Evolutionary conservation across 1,139 yeast genomes (phyloP).

Genomic region (Ogataea hybrid): DNA sequence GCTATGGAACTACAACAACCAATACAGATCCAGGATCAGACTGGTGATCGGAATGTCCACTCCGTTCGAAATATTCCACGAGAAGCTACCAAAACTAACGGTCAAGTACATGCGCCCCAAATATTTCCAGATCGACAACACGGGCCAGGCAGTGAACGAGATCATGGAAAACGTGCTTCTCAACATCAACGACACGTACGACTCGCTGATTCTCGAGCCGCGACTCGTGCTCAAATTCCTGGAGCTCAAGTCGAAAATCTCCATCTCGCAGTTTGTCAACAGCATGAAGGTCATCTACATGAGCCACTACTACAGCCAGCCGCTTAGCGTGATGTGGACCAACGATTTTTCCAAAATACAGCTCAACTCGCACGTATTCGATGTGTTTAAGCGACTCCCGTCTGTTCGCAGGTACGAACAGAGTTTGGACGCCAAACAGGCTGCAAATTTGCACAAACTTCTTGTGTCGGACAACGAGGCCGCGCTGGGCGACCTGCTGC

Average conservation of each 20-base stretch:
- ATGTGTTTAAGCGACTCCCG: conserved; percentile 43
- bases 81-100: conserved; percentile 36
- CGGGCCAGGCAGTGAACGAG: conserved; percentile 43
- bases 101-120: conserved; percentile 24
- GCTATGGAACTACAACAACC: conserved; percentile 38
- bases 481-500: conserved; percentile 22
- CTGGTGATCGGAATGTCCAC: conserved; percentile 51
- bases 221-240: conserved; percentile 26
- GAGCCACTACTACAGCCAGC: conserved; percentile 71
- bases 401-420: conserved; percentile 44
- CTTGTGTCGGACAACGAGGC: conserved; percentile 18
- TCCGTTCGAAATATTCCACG: conserved; percentile 42
- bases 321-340: conserved; percentile 48
- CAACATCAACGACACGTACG: conserved; percentile 33
- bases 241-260: conserved; percentile 23
- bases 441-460: conserved; percentile 14
- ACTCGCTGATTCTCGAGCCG: conserved; percentile 32
- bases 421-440: conserved; percentile 20
- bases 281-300: conserved; percentile 61
- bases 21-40: conserved; percentile 13
- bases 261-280: conserved; percentile 42
- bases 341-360: conserved; percentile 36
- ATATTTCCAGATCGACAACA: conserved; percentile 41
- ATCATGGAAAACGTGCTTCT: conserved; percentile 34
- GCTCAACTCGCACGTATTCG: conserved; percentile 36